These are phyloP conservation scores for Tolypocladium capitatum DNA, from an alignment of 2,329 filamentous ascomycete species.

Conservation along the genomic window DNA sequence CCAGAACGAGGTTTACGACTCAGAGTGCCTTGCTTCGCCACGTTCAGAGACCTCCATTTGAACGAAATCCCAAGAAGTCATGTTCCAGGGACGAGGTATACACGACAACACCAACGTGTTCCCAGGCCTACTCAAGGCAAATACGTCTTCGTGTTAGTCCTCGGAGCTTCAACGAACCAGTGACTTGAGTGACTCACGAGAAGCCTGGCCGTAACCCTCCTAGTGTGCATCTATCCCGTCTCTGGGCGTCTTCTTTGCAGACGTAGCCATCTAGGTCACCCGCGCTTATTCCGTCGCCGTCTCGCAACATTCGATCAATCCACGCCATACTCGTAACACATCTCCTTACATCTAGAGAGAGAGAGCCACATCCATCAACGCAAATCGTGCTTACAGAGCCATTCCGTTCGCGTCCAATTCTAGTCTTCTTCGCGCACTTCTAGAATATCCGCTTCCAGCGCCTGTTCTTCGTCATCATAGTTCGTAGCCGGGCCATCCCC, in stretches of 20 bases:
- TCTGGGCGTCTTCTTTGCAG: neutral
- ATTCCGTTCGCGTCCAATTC: neutral
- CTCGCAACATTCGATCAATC: neutral
- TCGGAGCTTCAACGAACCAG: neutral
- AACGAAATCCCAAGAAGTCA: too few species aligned
- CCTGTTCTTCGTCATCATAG: conserved; percentile 17
- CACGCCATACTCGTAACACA: neutral
- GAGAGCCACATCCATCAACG: neutral
- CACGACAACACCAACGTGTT: neutral
- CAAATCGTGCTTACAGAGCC: neutral
- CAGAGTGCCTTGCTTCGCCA: too few species aligned
- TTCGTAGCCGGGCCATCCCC: conserved; percentile 17
- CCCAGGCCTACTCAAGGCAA: neutral
- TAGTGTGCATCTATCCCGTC: neutral
- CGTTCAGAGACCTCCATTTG: too few species aligned
- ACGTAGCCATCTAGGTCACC: conserved; percentile 1
- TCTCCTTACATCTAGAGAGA: neutral
- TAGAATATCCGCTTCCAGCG: conserved; percentile 20
- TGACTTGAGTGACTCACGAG: neutral
- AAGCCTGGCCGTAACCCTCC: neutral
- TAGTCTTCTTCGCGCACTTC: conserved; percentile 21
- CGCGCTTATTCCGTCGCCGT: neutral
- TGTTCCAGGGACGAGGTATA: neutral
- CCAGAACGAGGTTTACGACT: too few species aligned
- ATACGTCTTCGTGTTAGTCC: neutral